These are phyloP conservation scores for Vigna hirtella DNA, from an alignment of 306 rosid species.

Conservation along the genomic window DNA sequence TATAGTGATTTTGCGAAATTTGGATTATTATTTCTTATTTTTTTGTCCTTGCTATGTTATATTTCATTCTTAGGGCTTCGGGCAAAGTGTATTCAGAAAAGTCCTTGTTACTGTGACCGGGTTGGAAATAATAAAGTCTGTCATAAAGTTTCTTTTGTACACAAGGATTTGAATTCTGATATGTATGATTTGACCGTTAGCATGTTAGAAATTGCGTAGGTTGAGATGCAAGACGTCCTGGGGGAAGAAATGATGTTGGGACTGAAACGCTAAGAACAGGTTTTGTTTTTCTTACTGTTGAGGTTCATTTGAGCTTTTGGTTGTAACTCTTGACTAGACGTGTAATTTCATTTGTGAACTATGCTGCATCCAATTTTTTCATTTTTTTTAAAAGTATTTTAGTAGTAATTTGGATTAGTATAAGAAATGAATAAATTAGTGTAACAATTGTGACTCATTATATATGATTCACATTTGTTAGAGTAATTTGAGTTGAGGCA, in stretches of 20 bases:
- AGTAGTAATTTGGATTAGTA: no score
- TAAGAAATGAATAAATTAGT: no score
- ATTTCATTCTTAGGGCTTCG: slow-evolving; percentile 49
- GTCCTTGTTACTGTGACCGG: slow-evolving; percentile 54
- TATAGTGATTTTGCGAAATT: slow-evolving; percentile 49
- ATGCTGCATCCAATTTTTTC: no score
- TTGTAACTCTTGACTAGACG: no score
- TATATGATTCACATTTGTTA: no score
- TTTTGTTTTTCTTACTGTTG: no score
- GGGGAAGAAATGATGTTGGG: background rate
- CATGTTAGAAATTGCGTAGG: slow-evolving; percentile 11
- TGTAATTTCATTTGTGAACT: no score
- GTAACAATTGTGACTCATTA: no score
- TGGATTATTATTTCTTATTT: slow-evolving; percentile 46
- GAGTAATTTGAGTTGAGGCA: no score
- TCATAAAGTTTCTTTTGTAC: slow-evolving; percentile 31
- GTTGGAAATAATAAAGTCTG: slow-evolving; percentile 61
- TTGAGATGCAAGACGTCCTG: background rate
- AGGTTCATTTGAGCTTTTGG: no score
- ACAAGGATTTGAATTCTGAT: slow-evolving; percentile 25
- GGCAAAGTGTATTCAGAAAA: slow-evolving; percentile 59
- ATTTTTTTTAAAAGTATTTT: no score
- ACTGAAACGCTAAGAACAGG: background rate
- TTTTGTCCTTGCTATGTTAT: slow-evolving; percentile 42
- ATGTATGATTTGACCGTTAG: slow-evolving; percentile 23